Percentiles rank a stretch among this genome's conserved stretches.
phyloP scores from a whole-genome alignment of 176 grass and related monocot genomes.

The Dactylis glomerata region DNA sequence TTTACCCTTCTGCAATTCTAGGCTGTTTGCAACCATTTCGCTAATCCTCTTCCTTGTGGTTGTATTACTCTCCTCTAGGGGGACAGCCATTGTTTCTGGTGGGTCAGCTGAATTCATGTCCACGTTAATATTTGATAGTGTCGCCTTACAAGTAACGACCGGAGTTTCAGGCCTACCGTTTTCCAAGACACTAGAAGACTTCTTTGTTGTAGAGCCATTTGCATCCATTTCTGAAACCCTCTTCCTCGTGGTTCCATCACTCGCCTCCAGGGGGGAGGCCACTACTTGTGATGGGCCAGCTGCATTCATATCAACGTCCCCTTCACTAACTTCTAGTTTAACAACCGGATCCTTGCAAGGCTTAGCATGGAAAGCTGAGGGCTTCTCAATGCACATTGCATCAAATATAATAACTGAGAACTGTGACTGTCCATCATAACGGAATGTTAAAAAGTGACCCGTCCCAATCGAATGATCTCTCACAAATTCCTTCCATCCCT shows the following conservation, averaged over 20 bases:
- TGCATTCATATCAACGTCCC: background rate
- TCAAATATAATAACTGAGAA: constrained; percentile 73
- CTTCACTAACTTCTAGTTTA: constrained; percentile 25
- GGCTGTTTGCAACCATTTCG: background rate
- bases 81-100: background rate
- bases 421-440: constrained; percentile 35
- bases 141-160: background rate
- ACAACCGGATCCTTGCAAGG: background rate
- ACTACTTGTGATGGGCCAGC: constrained; percentile 6
- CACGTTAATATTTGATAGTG: background rate
- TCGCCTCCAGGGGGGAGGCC: background rate
- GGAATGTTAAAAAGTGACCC: constrained; percentile 68
- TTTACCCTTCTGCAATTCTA: constrained; percentile 6
- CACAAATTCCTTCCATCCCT: constrained; percentile 76
- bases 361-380: constrained; percentile 29
- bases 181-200: constrained; percentile 2
- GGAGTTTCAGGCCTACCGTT: background rate
- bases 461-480: constrained; percentile 47
- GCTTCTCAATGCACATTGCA: constrained; percentile 45
- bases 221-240: background rate
- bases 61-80: background rate
- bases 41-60: constrained; percentile 27
- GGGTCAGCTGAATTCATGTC: background rate
- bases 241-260: constrained; percentile 14
- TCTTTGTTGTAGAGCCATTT: constrained; percentile 17